Evolutionary conservation across 306 rosid species (phyloP), one percentile per base, ranked within the genome.

Genomic region (Dryas octopetala): DNA sequence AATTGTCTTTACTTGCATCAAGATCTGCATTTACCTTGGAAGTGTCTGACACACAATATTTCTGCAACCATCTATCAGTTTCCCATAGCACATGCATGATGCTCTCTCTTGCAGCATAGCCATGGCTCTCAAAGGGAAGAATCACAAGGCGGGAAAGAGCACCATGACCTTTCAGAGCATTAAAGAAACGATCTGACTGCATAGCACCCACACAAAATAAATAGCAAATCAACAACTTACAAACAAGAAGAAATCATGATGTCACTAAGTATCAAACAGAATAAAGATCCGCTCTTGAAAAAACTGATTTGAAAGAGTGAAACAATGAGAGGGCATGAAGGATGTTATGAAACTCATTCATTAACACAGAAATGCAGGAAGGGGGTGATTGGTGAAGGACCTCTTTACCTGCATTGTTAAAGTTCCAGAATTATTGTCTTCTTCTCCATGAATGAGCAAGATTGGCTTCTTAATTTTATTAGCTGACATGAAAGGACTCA

Each of bases 31-130:
- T 85, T 69, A 52, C 82, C 64, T 80, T 83, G 46, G 87, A 74
- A 74, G 75, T 45, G 78, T 83, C 78, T 44, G 96, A 80, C 67
- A 85, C 85, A 32, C 97, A 89, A 74, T 88, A 71, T 69, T 88
- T 95, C 65, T 89, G 91, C 79, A 95, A 80, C 99, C 99, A 95
- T 72, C 99, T 89, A 81, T 91, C 99, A 78, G 97, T 95, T 86
- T 95, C 99, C 99, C 99, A 95, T 43, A 95, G 97, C 65, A 95
- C 97, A 50, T 95, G 99, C 97, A 95, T 91, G 89, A 95, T 92
- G 87, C 99, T 95, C 84, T 95, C 99, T 72, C 97, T 87, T 78
- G 97, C 75, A 74, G 93, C 66, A 83, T 92, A 95, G 12, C 97
- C 93, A 77, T 95, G 99, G 91, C 99, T 95, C 84, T 95, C 99